Evolutionary conservation across 208 protist species (phyloP).

Genomic region (Crithidia expoeki): DNA sequence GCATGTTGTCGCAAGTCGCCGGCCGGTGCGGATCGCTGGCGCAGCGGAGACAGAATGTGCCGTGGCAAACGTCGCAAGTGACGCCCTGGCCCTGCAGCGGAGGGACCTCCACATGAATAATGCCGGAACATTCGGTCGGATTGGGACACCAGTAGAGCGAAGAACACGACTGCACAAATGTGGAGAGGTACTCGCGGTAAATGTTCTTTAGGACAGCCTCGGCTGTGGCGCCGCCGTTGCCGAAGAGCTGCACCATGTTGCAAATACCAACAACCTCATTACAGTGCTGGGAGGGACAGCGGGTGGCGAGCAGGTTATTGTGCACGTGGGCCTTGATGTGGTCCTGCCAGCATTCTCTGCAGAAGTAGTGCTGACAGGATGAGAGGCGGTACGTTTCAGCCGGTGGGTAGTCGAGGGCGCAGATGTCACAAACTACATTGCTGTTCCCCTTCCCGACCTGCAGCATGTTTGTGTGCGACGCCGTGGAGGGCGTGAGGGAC

Average conservation of each 20-base stretch:
- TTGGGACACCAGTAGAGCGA: slow-evolving; percentile 83
- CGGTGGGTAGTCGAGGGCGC: slow-evolving; percentile 14
- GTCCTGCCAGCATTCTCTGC: slow-evolving; percentile 43
- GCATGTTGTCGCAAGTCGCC: slow-evolving; percentile 54
- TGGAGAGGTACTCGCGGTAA: slow-evolving; percentile 31
- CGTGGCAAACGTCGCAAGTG: slow-evolving; percentile 55
- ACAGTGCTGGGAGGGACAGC: slow-evolving; percentile 31
- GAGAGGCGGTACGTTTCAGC: slow-evolving; percentile 31
- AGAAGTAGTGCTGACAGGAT: slow-evolving; percentile 42
- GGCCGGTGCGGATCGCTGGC: slow-evolving; percentile 41
- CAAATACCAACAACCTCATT: slow-evolving; percentile 30
- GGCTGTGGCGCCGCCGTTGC: not conserved
- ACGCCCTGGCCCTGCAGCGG: slow-evolving; percentile 41
- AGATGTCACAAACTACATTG: slow-evolving; percentile 22
- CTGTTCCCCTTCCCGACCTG: not conserved
- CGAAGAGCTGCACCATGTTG: slow-evolving; percentile 27
- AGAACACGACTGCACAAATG: slow-evolving; percentile 24
- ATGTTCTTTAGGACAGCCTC: slow-evolving; percentile 10
- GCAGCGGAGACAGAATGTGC: slow-evolving; percentile 66
- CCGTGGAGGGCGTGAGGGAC: slow-evolving; percentile 1
- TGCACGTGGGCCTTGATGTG: slow-evolving; percentile 29
- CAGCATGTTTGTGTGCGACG: slow-evolving; percentile 10
- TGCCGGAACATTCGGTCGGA: slow-evolving; percentile 49
- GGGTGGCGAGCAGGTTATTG: slow-evolving; percentile 23
- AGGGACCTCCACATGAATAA: slow-evolving; percentile 46